A percentile compares a stretch with the other conserved stretches of the same genome.
These are phyloP conservation scores for Aspergillus hancockii DNA, from an alignment of 495 filamentous ascomycete species.

Conservation along the genomic window DNA sequence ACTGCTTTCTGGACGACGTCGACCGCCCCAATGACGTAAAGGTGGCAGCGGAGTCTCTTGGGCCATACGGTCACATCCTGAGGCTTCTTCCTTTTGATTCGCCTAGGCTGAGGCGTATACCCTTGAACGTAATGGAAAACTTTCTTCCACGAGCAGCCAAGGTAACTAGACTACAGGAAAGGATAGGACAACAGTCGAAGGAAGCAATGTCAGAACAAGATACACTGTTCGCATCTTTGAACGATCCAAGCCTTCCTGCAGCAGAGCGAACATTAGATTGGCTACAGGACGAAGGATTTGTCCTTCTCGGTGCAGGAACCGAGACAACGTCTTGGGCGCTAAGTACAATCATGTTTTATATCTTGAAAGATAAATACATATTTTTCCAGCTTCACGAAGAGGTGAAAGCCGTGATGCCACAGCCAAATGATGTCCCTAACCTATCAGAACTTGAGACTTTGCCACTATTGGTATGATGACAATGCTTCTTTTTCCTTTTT, in stretches of 20 bases:
- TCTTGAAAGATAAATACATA: constrained; percentile 24
- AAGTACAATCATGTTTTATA: constrained; percentile 27
- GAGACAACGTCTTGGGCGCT: constrained; percentile 38
- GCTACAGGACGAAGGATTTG: constrained; percentile 36
- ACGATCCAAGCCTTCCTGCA: constrained; percentile 26
- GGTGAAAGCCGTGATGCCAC: constrained; percentile 22
- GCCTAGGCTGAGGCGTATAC: not conserved
- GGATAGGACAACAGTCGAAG: not conserved
- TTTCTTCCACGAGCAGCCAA: not conserved
- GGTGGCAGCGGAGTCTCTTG: constrained; percentile 20
- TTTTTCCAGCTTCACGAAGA: constrained; percentile 28
- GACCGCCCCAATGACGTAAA: constrained; percentile 24
- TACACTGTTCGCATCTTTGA: constrained; percentile 33
- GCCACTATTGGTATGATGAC: constrained; percentile 21
- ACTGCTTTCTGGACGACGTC: constrained; percentile 27
- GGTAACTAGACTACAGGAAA: not conserved
- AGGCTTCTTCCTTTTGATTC: constrained; percentile 32
- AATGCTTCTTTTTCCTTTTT: not conserved
- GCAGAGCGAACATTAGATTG: constrained; percentile 23
- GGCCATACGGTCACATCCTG: constrained; percentile 23
- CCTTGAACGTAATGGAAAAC: not conserved
- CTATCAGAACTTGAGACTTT: constrained; percentile 14
- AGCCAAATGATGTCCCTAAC: not conserved
- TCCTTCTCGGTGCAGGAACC: constrained; percentile 35
- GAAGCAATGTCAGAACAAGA: constrained; percentile 1